Evolutionary conservation across 2,329 filamentous ascomycete species (phyloP), one percentile per base, ranked within the genome.

Genomic region (Tolypocladium inflatum): DNA sequence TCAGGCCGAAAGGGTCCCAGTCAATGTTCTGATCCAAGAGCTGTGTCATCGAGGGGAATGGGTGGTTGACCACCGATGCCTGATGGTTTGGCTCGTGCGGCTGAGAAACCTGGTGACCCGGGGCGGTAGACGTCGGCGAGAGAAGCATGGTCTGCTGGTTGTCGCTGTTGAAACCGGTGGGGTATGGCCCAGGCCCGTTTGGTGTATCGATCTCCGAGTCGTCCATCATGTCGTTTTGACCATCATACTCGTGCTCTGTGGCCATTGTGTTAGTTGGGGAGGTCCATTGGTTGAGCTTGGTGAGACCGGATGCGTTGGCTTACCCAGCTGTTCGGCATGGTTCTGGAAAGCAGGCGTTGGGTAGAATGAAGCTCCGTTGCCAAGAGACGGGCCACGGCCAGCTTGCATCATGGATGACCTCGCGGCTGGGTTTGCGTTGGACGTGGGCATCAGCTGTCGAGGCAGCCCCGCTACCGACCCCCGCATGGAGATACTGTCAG

Each of bases 241-340:
- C 88, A 72, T 97, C 92, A 76, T 97, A 97, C 79, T 97, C 93
- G 81, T 96, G 91, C 78, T 97, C 93, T 97, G 78, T 79, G 81
- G 30, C 13, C n/a, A 23, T 4, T 7, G 4, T 19, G 26, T 53
- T 33, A 43, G 43, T 19, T 37, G 35, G 15, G 67, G 68, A 73
- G 33, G 41, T 42, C 41, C 30, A 21, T 5, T n/a, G 30, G 8
- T 15, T 48, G 23, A 30, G 45, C 26, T 19, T 6, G 7, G 11
- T 19, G 13, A 19, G 7, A 4, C 19, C 2, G 30, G 30, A 13
- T 37, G 19, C 4, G 19, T 15, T 15, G 81, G 80, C 91, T 89
- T 91, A 89, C 93, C 93, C 73, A 97, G 85, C 80, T 96, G 91
- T 74, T 95, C 90, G 74, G 95, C 92, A 73, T 97, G 93, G 72